phyloP scores from a whole-genome alignment of 2,329 filamentous ascomycete species.

The Pseudogymnoascus sp. region DNA sequence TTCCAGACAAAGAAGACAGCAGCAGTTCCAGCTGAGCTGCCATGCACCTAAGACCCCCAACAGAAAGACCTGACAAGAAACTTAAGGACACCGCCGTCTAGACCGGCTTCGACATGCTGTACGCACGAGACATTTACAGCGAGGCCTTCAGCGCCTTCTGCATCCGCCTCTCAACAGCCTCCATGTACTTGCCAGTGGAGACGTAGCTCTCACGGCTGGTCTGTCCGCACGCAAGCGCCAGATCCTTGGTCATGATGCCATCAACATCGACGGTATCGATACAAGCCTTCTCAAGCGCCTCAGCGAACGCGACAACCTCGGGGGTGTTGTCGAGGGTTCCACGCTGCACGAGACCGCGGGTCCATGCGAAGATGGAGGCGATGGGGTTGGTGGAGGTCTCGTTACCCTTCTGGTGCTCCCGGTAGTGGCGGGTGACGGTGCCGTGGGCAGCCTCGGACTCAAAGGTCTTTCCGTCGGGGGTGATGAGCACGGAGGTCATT shows the following conservation, averaged over 20 bases:
- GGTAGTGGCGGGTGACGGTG: slow-evolving; percentile 96
- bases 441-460: slow-evolving; percentile 97
- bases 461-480: slow-evolving; percentile 92
- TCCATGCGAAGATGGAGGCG: slow-evolving; percentile 98
- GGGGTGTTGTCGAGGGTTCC: slow-evolving; percentile 90
- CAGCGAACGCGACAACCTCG: slow-evolving; percentile 82
- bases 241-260: slow-evolving; percentile 98
- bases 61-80: slow-evolving; percentile 1
- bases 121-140: slow-evolving; percentile 38
- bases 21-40: neutral
- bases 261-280: slow-evolving; percentile 90
- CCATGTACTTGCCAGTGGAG: slow-evolving; percentile 84
- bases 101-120: neutral
- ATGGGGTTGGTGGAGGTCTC: slow-evolving; percentile 99
- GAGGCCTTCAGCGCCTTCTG: slow-evolving; percentile 73
- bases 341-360: slow-evolving; percentile 84
- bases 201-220: slow-evolving; percentile 78
- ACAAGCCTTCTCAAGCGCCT: slow-evolving; percentile 86
- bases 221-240: slow-evolving; percentile 91
- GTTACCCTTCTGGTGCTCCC: slow-evolving; percentile 95
- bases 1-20: neutral
- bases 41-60: neutral
- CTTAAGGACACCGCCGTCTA: neutral
- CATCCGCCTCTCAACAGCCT: slow-evolving; percentile 84
- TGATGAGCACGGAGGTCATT: slow-evolving; percentile 97